Conservation (phyloP, 2,329 filamentous ascomycete species). For the Sporothrix phasma region DNA sequence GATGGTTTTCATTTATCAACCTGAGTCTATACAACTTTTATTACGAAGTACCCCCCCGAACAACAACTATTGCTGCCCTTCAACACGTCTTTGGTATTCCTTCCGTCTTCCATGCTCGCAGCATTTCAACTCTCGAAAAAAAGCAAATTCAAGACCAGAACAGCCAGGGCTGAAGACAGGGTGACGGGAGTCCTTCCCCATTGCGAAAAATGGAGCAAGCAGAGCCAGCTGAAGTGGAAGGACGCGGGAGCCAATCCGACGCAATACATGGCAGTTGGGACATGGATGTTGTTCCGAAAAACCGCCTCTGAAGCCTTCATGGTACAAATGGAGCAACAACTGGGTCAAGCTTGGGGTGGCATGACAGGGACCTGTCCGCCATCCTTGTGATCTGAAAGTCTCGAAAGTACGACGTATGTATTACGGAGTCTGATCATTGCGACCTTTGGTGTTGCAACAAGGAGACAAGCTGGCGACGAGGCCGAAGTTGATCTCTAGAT, state of each 20-base stretch:
- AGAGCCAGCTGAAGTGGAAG: neutral
- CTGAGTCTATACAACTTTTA: too few relatives aligned
- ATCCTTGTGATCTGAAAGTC: neutral
- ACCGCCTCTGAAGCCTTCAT: neutral
- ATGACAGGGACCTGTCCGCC: neutral
- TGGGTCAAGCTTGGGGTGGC: neutral
- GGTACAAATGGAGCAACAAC: neutral
- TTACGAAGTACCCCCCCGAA: too few relatives aligned
- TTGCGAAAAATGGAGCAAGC: neutral
- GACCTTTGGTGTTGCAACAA: neutral
- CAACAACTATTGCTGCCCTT: neutral
- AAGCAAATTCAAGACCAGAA: neutral
- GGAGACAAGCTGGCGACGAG: too few relatives aligned
- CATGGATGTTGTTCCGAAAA: neutral
- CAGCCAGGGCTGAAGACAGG: neutral
- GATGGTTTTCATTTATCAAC: too few relatives aligned
- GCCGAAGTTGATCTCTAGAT: too few relatives aligned
- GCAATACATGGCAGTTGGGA: neutral
- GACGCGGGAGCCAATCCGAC: neutral
- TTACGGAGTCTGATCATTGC: too few relatives aligned
- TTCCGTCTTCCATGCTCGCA: neutral
- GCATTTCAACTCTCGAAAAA: neutral
- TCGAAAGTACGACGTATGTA: neutral
- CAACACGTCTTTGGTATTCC: neutral
- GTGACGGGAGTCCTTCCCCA: neutral